phyloP scores from a whole-genome alignment of 163 green algal genomes.

The Volvox carteri region DNA sequence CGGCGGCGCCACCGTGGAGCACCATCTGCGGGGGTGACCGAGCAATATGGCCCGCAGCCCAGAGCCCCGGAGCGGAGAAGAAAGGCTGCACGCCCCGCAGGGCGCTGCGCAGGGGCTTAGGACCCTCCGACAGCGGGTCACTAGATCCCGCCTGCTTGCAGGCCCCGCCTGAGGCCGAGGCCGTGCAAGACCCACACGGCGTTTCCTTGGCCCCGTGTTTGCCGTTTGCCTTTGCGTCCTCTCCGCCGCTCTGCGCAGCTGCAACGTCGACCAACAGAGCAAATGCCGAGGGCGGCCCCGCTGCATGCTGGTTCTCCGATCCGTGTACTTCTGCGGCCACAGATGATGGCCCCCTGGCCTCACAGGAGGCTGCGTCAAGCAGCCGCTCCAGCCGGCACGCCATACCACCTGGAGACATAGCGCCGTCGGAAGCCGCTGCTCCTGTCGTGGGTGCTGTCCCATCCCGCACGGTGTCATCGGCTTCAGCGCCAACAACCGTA shows the following conservation, averaged over 20 bases:
- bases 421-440: neutral
- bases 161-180: too few relatives aligned
- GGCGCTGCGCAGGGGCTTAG: constrained; percentile 15
- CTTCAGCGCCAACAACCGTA: neutral
- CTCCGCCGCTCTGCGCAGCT: neutral
- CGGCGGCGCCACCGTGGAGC: too few relatives aligned
- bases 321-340: neutral
- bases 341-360: neutral
- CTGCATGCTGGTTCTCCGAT: neutral
- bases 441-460: neutral
- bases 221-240: neutral
- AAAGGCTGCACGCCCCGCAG: constrained; percentile 31
- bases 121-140: constrained; percentile 16
- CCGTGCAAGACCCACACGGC: too few relatives aligned
- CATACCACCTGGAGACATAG: neutral
- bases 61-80: constrained; percentile 18
- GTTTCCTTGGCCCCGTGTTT: too few relatives aligned
- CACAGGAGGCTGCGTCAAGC: neutral
- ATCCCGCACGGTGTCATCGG: neutral
- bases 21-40: too few relatives aligned
- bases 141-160: neutral
- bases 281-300: constrained; percentile 8
- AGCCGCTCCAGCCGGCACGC: neutral
- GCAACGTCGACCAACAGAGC: constrained; percentile 15
- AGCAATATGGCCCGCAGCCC: neutral